Percentiles rank a stretch among this genome's conserved stretches.
These are phyloP conservation scores for Ascosphaera apis DNA, from an alignment of 2,329 filamentous ascomycete species.

Conservation along the genomic window DNA sequence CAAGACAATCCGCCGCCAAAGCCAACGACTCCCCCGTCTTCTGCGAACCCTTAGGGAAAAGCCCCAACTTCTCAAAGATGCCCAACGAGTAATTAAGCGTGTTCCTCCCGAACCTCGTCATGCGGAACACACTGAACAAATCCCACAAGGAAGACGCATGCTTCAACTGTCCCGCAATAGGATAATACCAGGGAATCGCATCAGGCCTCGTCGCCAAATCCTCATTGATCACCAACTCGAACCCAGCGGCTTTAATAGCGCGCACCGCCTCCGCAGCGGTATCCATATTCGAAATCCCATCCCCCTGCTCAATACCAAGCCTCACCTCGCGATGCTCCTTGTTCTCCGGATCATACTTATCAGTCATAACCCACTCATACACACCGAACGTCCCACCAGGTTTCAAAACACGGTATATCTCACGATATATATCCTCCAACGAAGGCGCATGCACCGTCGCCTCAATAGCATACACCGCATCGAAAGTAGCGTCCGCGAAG, in stretches of 20 bases:
- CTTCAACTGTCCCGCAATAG: slow-evolving; percentile 60
- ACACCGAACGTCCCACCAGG: slow-evolving; percentile 89
- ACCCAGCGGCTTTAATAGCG: slow-evolving; percentile 73
- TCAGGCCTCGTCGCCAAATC: slow-evolving; percentile 62
- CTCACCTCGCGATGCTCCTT: slow-evolving; percentile 70
- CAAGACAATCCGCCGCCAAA: slow-evolving; percentile 58
- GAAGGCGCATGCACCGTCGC: slow-evolving; percentile 86
- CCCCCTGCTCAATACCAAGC: slow-evolving; percentile 81
- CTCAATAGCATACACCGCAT: slow-evolving; percentile 92
- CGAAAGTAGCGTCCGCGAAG: slow-evolving; percentile 78
- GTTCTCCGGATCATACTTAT: slow-evolving; percentile 78
- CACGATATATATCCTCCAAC: slow-evolving; percentile 74
- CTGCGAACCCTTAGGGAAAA: slow-evolving; percentile 66
- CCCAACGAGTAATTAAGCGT: slow-evolving; percentile 58
- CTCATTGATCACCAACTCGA: slow-evolving; percentile 61
- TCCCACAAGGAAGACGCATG: slow-evolving; percentile 64
- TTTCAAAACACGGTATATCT: slow-evolving; percentile 90
- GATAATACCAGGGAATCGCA: slow-evolving; percentile 79
- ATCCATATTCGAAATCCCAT: slow-evolving; percentile 97
- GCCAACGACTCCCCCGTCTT: slow-evolving; percentile 89
- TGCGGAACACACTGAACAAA: slow-evolving; percentile 59
- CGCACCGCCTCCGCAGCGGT: slow-evolving; percentile 55
- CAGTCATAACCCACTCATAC: slow-evolving; percentile 99
- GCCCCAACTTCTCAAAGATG: slow-evolving; percentile 44
- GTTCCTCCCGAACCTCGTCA: slow-evolving; percentile 65